Evolutionary conservation across 164 flowering plant genomes (phyloP), one percentile per base, ranked within the genome.

Genomic region (Chimonanthus praecox): DNA sequence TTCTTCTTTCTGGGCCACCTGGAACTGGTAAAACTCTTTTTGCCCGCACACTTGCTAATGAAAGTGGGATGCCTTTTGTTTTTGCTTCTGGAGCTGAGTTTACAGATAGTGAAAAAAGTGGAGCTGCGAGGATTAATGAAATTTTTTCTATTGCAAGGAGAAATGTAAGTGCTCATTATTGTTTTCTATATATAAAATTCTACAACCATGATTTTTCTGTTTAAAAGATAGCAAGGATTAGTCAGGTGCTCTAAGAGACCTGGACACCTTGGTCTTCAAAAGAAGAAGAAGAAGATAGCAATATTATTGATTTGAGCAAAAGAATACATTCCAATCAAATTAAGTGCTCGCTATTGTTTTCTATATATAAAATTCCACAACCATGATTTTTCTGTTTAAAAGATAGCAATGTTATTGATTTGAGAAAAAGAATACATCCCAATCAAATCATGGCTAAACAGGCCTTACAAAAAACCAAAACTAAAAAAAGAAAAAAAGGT

Each of bases 81-180:
- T 95, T 87, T 88, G 98, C 99, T 78, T 90, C 99, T 67, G 99
- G 97, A 80, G 98, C 99, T 61, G 99, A 95, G 86, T 95, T 95
- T 78, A 88, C 92, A 10, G 97, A 92, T 76, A 93, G 91, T 84
- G 96, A 92, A 75, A 89, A 87, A 79, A 87, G 96, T 88, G 99
- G 99, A 49, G 89, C 91, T 64, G 91, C 93, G 75, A 89, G 88
- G 83, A 92, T 95, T 70, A 90, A 90, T 84, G 91, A 95, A 75
- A 84, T 95, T 82, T 95, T 95, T 81, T 87, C 93, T 48, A 85
- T 85, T 69, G 99, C 98, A 54, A 88, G 99, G 78, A 87, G 94
- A 88, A 93, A 95, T 82, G 99, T 95, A 82, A 85, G 85, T 49
- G 7, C 63, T 18, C 61, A 16, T 7, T 45, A 44, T 64, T 51